A percentile compares a stretch with the other conserved stretches of the same genome.
Conservation (phyloP, 345 rosid genomes). For the Linum lewisii region DNA sequence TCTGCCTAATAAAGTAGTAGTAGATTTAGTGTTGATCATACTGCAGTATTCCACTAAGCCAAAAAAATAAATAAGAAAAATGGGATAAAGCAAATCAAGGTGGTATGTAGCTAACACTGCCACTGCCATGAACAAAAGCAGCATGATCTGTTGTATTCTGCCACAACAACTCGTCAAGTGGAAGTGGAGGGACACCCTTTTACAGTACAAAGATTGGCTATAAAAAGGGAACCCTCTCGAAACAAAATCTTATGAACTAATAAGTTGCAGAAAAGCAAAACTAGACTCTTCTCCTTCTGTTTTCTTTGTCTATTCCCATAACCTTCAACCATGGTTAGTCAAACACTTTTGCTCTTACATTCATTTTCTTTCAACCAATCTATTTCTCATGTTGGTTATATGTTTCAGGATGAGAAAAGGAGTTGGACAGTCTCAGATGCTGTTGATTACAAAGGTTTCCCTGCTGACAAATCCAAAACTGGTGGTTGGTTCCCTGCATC, state of each 20-base stretch:
- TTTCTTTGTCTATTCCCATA: conserved; percentile 9
- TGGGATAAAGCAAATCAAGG: conserved; percentile 24
- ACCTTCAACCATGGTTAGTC: conserved; percentile 22
- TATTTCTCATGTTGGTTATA: neutral
- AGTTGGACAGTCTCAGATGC: conserved; percentile 47
- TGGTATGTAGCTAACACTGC: neutral
- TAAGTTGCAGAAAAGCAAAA: conserved; percentile 4
- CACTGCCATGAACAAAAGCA: conserved; percentile 14
- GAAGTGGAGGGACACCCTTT: conserved; percentile 26
- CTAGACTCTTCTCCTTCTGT: neutral
- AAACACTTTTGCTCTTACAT: neutral
- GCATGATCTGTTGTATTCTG: conserved; percentile 15
- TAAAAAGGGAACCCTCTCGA: conserved; percentile 25
- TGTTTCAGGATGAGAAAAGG: conserved; percentile 38
- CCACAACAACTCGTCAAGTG: conserved; percentile 10
- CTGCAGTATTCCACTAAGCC: conserved; percentile 22
- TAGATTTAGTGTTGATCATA: conserved; percentile 3
- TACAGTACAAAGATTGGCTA: conserved; percentile 19
- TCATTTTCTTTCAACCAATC: neutral
- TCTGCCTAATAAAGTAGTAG: neutral
- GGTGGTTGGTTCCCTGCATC: conserved; percentile 69
- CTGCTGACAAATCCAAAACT: conserved; percentile 52
- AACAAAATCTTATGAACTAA: conserved; percentile 11
- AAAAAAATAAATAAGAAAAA: neutral
- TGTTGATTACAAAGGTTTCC: conserved; percentile 40